Percentiles rank a stretch among this genome's conserved stretches.
These are phyloP conservation scores for Arthrobotrys sinensis DNA, from an alignment of 2,329 filamentous ascomycete species.

Conservation along the genomic window DNA sequence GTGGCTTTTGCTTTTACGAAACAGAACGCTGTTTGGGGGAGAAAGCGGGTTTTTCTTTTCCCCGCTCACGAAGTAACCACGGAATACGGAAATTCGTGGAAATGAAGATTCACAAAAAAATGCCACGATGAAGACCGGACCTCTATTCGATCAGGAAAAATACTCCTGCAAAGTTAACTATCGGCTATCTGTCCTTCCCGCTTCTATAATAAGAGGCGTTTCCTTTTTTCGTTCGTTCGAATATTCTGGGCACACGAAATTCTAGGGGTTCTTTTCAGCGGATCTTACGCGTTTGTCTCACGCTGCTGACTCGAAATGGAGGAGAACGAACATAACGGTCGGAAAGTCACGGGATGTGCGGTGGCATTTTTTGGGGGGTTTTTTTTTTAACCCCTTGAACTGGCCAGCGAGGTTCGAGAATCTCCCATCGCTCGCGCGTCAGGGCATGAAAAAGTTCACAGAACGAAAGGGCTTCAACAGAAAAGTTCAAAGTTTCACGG, in stretches of 20 bases:
- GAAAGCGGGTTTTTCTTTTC: slow-evolving; percentile 5
- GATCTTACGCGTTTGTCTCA: slow-evolving; percentile 58
- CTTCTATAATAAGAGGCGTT: slow-evolving; percentile 46
- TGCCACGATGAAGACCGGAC: slow-evolving; percentile 32
- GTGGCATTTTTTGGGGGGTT: slow-evolving; percentile 6
- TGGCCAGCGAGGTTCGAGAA: slow-evolving; percentile 6
- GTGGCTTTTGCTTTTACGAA: slow-evolving; percentile 46
- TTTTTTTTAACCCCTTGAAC: slow-evolving; percentile 4
- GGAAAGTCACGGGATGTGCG: slow-evolving; percentile 48
- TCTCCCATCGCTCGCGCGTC: slow-evolving; percentile 11
- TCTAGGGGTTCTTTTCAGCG: slow-evolving; percentile 18
- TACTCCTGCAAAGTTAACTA: slow-evolving; percentile 19
- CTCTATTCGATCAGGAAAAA: neutral
- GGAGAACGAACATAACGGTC: slow-evolving; percentile 42
- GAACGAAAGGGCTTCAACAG: neutral
- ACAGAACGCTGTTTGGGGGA: slow-evolving; percentile 25
- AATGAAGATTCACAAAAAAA: slow-evolving; percentile 16
- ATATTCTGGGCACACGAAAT: slow-evolving; percentile 25
- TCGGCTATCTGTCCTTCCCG: slow-evolving; percentile 59
- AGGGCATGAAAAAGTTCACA: slow-evolving; percentile 10
- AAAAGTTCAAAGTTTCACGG: neutral
- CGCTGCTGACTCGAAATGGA: slow-evolving; percentile 15
- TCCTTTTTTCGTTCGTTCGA: slow-evolving; percentile 14
- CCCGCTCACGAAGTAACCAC: slow-evolving; percentile 22
- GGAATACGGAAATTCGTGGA: slow-evolving; percentile 3